Conservation (phyloP, 2,329 filamentous ascomycete species). For the Botrytis pseudocinerea region DNA sequence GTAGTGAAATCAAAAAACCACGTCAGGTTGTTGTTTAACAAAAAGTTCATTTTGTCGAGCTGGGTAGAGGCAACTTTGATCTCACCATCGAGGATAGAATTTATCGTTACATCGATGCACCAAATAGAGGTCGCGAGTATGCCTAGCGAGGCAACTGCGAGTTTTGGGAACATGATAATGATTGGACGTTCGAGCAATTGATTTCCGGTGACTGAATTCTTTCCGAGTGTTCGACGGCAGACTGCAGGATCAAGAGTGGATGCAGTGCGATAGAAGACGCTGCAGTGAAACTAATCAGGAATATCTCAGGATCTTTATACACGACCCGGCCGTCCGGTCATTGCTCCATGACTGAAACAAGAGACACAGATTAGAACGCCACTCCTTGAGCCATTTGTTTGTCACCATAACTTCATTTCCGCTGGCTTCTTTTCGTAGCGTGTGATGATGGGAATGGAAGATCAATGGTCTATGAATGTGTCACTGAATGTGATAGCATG, state of each 20-base stretch:
- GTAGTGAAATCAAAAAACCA: conserved; percentile 53
- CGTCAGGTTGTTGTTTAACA: conserved; percentile 43
- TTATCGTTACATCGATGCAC: conserved; percentile 44
- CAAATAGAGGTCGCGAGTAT: conserved; percentile 27
- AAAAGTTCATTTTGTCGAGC: conserved; percentile 47
- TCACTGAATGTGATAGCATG: neutral
- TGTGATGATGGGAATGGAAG: neutral
- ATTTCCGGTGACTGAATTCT: neutral
- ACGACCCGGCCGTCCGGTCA: neutral
- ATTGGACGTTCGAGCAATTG: neutral
- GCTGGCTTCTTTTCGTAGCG: neutral
- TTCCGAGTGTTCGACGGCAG: conserved; percentile 8
- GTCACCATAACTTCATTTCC: neutral
- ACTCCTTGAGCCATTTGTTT: neutral
- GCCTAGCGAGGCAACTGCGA: neutral
- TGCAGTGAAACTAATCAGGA: conserved; percentile 15
- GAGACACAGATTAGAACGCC: neutral
- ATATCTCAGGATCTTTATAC: conserved; percentile 7
- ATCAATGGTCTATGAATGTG: neutral
- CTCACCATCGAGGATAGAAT: conserved; percentile 45
- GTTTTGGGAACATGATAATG: conserved; percentile 4
- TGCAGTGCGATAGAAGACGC: conserved; percentile 1
- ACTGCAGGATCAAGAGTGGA: conserved; percentile 5
- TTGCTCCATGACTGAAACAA: conserved; percentile 5
- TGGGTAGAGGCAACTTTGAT: conserved; percentile 47